phyloP scores from a whole-genome alignment of 2,329 filamentous ascomycete genomes.

The Epicoccum sorghinum region DNA sequence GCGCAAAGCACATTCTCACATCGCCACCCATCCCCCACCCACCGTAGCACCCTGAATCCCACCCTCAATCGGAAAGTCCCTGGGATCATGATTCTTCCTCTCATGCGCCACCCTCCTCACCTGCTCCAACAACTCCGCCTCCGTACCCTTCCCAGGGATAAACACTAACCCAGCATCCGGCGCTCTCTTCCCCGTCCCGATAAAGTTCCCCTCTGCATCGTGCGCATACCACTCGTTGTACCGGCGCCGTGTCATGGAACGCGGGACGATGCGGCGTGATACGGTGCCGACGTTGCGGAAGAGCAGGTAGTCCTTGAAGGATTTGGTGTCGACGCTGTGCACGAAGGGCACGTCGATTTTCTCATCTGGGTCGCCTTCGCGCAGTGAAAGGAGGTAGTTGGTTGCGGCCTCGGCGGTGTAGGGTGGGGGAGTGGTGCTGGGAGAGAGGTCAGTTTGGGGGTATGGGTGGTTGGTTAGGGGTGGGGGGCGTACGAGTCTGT shows the following conservation, averaged over 20 bases:
- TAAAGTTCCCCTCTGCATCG: conserved; percentile 35
- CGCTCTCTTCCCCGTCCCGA: conserved; percentile 30
- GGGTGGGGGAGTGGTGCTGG: conserved; percentile 2
- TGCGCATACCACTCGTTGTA: conserved; percentile 40
- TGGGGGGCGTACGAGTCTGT: background rate
- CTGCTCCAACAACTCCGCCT: conserved; percentile 34
- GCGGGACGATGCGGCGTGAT: conserved; percentile 28
- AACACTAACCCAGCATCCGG: conserved; percentile 34
- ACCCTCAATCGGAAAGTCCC: conserved; percentile 1
- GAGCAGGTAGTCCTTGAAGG: conserved; percentile 16
- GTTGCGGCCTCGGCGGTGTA: conserved; percentile 10
- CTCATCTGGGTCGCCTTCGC: conserved; percentile 12
- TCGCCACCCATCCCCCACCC: background rate
- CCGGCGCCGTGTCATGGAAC: conserved; percentile 35
- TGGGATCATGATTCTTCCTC: conserved; percentile 23
- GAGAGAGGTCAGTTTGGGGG: background rate
- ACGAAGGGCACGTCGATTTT: conserved; percentile 17
- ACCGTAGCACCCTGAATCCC: conserved; percentile 6
- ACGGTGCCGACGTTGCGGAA: conserved; percentile 20
- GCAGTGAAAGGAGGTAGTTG: conserved; percentile 2
- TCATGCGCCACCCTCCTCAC: conserved; percentile 35
- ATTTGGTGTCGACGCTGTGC: conserved; percentile 23
- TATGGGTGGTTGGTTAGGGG: background rate
- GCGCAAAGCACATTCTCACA: too few relatives aligned
- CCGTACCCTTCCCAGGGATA: conserved; percentile 33